These are phyloP conservation scores for Colletotrichum sp. DNA, from an alignment of 2,329 filamentous ascomycete genomes.

Conservation along the genomic window DNA sequence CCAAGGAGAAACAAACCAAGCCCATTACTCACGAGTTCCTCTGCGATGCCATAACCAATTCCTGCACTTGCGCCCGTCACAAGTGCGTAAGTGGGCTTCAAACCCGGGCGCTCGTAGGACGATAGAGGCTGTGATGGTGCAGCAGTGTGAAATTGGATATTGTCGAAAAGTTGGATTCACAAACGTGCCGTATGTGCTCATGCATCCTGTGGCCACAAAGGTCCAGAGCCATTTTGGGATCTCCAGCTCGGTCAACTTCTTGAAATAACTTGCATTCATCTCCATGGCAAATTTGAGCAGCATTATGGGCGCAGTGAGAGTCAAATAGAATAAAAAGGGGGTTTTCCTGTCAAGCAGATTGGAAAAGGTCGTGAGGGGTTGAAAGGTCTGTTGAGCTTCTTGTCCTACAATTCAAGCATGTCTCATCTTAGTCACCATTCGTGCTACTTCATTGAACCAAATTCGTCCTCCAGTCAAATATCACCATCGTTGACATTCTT, in stretches of 20 bases:
- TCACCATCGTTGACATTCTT: background rate
- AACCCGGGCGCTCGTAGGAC: background rate
- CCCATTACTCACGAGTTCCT: background rate
- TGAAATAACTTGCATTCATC: background rate
- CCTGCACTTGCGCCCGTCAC: background rate
- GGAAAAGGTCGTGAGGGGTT: background rate
- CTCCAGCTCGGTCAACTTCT: background rate
- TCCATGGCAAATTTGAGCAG: background rate
- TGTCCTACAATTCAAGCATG: background rate
- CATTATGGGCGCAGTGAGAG: background rate
- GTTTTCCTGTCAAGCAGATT: background rate
- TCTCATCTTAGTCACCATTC: background rate
- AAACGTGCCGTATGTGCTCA: background rate
- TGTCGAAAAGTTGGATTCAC: background rate
- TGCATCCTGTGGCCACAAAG: background rate
- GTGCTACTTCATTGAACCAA: background rate
- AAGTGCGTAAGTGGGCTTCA: background rate
- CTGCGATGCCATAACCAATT: background rate
- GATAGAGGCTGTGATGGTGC: background rate
- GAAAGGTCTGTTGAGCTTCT: background rate
- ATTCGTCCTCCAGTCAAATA: background rate
- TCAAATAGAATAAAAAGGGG: background rate
- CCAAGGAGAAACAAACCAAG: background rate
- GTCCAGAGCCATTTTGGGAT: background rate
- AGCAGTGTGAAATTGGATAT: background rate